phyloP scores from a whole-genome alignment of 768 basidiomycete species.

The Suillus fuscotomentosus region DNA sequence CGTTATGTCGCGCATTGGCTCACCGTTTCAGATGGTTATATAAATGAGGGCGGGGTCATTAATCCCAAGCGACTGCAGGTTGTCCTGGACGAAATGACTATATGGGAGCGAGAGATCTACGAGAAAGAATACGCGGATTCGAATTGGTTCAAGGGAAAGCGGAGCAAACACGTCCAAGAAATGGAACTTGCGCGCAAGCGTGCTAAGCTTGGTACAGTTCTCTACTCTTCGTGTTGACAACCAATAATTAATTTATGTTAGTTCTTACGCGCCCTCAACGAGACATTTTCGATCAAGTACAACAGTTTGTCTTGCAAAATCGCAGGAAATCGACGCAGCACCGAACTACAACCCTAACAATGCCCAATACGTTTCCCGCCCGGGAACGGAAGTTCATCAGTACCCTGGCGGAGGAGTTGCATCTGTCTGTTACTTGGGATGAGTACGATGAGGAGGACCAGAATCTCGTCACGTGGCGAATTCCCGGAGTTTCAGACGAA shows the following conservation, averaged over 20 bases:
- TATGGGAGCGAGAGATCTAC: conserved; percentile 88
- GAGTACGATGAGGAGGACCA: conserved; percentile 84
- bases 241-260: background rate
- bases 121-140: conserved; percentile 88
- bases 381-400: conserved; percentile 79
- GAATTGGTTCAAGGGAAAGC: conserved; percentile 95
- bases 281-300: conserved; percentile 75
- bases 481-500: conserved; percentile 48
- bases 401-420: conserved; percentile 72
- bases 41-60: conserved; percentile 88
- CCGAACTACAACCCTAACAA: conserved; percentile 47
- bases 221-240: background rate
- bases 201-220: conserved; percentile 59
- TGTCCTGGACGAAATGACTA: conserved; percentile 83
- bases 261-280: conserved; percentile 77
- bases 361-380: conserved; percentile 80
- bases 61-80: conserved; percentile 78
- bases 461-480: conserved; percentile 68
- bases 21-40: conserved; percentile 69
- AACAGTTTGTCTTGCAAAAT: conserved; percentile 63
- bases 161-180: conserved; percentile 66
- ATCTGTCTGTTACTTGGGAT: conserved; percentile 86
- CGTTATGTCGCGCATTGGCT: conserved; percentile 5
- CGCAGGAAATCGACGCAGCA: conserved; percentile 28
- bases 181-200: conserved; percentile 60